Evolutionary conservation across 2,329 filamentous ascomycete species (phyloP).

Genomic region (Bipolaris cookei): DNA sequence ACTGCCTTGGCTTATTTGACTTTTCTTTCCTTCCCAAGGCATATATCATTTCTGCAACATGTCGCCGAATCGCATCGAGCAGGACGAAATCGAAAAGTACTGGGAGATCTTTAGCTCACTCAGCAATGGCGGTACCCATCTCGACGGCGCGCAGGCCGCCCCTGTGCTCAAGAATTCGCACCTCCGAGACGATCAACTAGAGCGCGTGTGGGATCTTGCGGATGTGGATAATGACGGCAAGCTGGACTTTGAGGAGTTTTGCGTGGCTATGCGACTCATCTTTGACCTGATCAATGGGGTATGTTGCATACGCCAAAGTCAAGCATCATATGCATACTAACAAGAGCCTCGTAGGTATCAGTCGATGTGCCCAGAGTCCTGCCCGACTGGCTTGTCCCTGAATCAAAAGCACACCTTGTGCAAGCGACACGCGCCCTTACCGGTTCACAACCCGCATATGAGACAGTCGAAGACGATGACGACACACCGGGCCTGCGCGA

Average conservation of each 20-base stretch:
- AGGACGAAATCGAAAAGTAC: slow-evolving; percentile 77
- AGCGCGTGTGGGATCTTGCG: slow-evolving; percentile 94
- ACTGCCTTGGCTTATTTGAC: neutral
- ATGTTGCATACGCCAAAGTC: slow-evolving; percentile 27
- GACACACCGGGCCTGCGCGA: slow-evolving; percentile 87
- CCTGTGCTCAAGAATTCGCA: slow-evolving; percentile 76
- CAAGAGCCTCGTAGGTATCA: slow-evolving; percentile 66
- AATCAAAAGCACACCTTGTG: slow-evolving; percentile 64
- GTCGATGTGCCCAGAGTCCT: slow-evolving; percentile 80
- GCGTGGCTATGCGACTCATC: slow-evolving; percentile 96
- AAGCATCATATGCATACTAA: neutral
- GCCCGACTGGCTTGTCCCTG: slow-evolving; percentile 96
- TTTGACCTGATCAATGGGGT: slow-evolving; percentile 97
- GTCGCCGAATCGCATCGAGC: slow-evolving; percentile 65
- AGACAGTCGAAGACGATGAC: slow-evolving; percentile 77
- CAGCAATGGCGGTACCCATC: slow-evolving; percentile 66
- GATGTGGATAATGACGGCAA: slow-evolving; percentile 98
- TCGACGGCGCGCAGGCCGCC: slow-evolving; percentile 73
- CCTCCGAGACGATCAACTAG: slow-evolving; percentile 82
- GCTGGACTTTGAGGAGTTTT: slow-evolving; percentile 99
- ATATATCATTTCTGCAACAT: slow-evolving; percentile 23
- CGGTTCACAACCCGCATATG: slow-evolving; percentile 80
- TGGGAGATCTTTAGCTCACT: slow-evolving; percentile 80
- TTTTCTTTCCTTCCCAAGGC: neutral
- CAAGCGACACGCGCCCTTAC: slow-evolving; percentile 62